These are phyloP conservation scores for Cymodocea nodosa DNA, from an alignment of 116 monocot species.

Conservation along the genomic window DNA sequence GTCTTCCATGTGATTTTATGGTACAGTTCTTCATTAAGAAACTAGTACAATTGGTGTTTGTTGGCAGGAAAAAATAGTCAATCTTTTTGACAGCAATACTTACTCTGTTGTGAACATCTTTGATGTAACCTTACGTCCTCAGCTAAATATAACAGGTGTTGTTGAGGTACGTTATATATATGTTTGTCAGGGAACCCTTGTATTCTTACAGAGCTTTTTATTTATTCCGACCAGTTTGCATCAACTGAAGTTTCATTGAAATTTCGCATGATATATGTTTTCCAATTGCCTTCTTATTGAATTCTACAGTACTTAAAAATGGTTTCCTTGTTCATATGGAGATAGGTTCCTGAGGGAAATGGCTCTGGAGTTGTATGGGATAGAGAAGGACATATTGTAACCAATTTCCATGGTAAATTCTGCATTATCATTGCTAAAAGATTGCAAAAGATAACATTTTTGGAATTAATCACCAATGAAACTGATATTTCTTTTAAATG, in stretches of 20 bases:
- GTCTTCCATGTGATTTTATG: neutral
- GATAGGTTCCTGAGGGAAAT: conserved; percentile 93
- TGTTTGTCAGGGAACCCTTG: neutral
- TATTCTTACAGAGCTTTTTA: neutral
- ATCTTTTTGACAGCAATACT: conserved; percentile 80
- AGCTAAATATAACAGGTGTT: conserved; percentile 76
- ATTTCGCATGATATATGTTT: neutral
- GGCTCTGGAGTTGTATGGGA: conserved; percentile 97
- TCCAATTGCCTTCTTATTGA: neutral
- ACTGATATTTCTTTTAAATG: too few relatives aligned
- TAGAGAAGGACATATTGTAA: conserved; percentile 70
- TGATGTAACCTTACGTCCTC: conserved; percentile 88
- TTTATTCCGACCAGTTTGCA: neutral
- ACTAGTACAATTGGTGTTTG: neutral
- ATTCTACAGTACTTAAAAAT: neutral
- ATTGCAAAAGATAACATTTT: too few relatives aligned
- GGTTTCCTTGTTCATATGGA: neutral
- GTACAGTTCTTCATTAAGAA: neutral
- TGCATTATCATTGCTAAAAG: too few relatives aligned
- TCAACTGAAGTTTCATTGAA: conserved; percentile 2
- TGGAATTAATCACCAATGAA: too few relatives aligned
- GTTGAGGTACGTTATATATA: conserved; percentile 64
- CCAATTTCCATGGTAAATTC: conserved; percentile 88
- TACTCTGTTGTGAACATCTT: conserved; percentile 97
- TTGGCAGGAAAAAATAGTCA: conserved; percentile 58